A percentile compares a stretch with the other conserved stretches of the same genome.
Conservation (phyloP, 1,139 yeast genomes). For the Diutina ranongensis region DNA sequence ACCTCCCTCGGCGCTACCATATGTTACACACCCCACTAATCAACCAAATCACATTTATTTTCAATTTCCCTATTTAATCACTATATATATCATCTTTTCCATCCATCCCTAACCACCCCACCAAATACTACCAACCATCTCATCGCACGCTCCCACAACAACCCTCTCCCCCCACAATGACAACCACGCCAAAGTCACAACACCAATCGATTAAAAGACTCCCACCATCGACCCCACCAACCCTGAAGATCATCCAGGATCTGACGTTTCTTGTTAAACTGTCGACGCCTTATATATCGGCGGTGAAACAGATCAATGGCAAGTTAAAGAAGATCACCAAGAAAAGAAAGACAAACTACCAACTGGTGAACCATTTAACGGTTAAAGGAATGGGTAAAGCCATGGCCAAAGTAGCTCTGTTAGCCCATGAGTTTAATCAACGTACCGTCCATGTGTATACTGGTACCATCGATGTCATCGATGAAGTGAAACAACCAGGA, state of each 20-base stretch:
- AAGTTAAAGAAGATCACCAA: constrained; percentile 26
- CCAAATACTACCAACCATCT: too few relatives aligned
- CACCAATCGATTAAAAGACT: too few relatives aligned
- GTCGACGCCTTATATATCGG: constrained; percentile 51
- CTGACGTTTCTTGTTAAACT: constrained; percentile 45
- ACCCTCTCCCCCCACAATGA: too few relatives aligned
- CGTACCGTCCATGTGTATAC: constrained; percentile 44
- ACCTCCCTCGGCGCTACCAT: neutral
- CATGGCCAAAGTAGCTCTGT: constrained; percentile 26
- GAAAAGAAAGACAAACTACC: constrained; percentile 12
- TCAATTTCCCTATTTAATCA: too few relatives aligned
- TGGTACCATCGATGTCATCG: constrained; percentile 49
- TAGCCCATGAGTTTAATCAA: constrained; percentile 35
- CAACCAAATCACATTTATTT: too few relatives aligned
- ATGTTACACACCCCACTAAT: too few relatives aligned
- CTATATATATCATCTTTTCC: too few relatives aligned
- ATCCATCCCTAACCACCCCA: too few relatives aligned
- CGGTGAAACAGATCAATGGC: constrained; percentile 38
- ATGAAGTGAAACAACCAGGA: constrained; percentile 35
- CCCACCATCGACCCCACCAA: neutral
- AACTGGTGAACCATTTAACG: constrained; percentile 30
- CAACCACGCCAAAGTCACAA: too few relatives aligned
- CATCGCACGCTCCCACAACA: too few relatives aligned
- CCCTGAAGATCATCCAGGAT: constrained; percentile 14
- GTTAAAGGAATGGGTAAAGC: constrained; percentile 65